phyloP scores from a whole-genome alignment of 495 filamentous ascomycete species.

The Penicillium desertorum region DNA sequence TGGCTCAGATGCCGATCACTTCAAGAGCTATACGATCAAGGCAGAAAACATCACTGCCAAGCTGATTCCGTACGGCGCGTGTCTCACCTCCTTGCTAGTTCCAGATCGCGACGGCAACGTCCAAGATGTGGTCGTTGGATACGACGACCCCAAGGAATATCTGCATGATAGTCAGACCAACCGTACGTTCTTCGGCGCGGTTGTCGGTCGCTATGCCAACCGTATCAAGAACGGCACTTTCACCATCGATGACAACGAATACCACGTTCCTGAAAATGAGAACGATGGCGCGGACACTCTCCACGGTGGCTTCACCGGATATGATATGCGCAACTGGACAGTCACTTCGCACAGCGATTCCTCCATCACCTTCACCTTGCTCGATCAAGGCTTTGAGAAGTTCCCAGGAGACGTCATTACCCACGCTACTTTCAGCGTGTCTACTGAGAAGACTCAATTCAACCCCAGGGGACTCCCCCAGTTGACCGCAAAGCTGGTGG shows the following conservation, averaged over 20 bases:
- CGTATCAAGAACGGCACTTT: slow-evolving; percentile 86
- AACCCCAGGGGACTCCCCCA: slow-evolving; percentile 47
- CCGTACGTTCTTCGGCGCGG: slow-evolving; percentile 73
- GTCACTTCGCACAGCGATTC: slow-evolving; percentile 64
- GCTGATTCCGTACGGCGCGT: slow-evolving; percentile 79
- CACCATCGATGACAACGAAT: slow-evolving; percentile 62
- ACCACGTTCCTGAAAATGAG: slow-evolving; percentile 70
- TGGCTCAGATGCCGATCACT: slow-evolving; percentile 29
- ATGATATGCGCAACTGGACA: slow-evolving; percentile 79
- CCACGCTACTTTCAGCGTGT: slow-evolving; percentile 71
- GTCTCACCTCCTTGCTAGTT: slow-evolving; percentile 70
- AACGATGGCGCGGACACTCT: slow-evolving; percentile 68
- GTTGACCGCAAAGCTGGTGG: slow-evolving; percentile 49
- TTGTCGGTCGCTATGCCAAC: slow-evolving; percentile 83
- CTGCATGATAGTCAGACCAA: slow-evolving; percentile 58
- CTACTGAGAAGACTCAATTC: slow-evolving; percentile 32
- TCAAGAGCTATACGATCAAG: slow-evolving; percentile 68
- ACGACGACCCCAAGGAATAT: slow-evolving; percentile 75
- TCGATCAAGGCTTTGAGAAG: slow-evolving; percentile 70
- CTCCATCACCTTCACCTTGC: slow-evolving; percentile 76
- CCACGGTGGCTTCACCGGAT: slow-evolving; percentile 79
- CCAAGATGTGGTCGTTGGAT: slow-evolving; percentile 74
- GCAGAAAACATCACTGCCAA: slow-evolving; percentile 69
- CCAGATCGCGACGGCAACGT: slow-evolving; percentile 63
- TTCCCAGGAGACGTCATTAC: slow-evolving; percentile 81